These are phyloP conservation scores for Hypoxylon sp. DNA, from an alignment of 2,329 filamentous ascomycete genomes.

Conservation along the genomic window DNA sequence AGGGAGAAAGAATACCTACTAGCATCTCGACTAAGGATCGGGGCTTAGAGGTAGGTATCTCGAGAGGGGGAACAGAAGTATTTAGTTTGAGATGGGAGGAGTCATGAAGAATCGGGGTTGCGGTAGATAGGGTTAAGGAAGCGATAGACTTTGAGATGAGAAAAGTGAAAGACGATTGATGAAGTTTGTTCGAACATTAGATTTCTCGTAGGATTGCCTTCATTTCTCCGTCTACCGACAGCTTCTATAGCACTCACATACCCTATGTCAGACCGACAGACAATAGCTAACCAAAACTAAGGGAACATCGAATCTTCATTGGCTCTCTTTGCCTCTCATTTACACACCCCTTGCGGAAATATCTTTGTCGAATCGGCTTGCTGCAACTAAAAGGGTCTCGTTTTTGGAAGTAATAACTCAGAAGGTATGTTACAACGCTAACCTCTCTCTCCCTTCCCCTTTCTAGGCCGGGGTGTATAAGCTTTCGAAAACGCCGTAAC, in stretches of 20 bases:
- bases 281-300: background rate
- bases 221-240: background rate
- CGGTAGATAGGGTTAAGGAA: background rate
- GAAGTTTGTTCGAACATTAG: background rate
- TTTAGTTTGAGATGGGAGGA: constrained; percentile 60
- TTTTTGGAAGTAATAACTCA: background rate
- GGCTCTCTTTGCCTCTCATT: background rate
- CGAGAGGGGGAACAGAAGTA: constrained; percentile 58
- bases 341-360: background rate
- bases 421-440: no score
- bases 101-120: background rate
- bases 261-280: background rate
- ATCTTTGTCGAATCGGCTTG: background rate
- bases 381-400: background rate
- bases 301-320: background rate
- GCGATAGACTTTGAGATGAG: background rate
- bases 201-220: background rate
- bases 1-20: constrained; percentile 60
- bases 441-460: no score
- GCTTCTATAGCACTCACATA: background rate
- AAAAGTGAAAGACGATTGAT: background rate
- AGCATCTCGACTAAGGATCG: constrained; percentile 59
- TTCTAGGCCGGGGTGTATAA: no score
- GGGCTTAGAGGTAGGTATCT: constrained; percentile 61
- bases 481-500: no score